Conservation (phyloP, 1,139 yeast species). For the Blastobotrys ciferrii region DNA sequence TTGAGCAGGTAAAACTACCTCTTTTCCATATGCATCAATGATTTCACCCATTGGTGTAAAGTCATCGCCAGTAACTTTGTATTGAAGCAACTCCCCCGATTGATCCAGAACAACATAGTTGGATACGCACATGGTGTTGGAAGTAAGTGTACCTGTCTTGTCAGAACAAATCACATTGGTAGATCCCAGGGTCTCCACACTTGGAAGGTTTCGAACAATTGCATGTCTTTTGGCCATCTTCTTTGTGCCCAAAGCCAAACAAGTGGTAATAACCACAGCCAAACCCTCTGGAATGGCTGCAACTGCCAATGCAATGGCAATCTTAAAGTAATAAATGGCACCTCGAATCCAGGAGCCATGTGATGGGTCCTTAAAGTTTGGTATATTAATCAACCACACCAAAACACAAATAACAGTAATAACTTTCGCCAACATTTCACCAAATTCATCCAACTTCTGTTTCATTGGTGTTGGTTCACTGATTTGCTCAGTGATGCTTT, state of each 20-base stretch:
- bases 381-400: conserved; percentile 38
- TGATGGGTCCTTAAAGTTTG: conserved; percentile 19
- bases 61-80: conserved; percentile 50
- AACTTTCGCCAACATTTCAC: conserved; percentile 40
- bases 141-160: conserved; percentile 69
- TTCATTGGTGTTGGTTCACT: conserved; percentile 47
- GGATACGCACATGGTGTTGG: conserved; percentile 37
- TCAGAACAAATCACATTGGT: conserved; percentile 62
- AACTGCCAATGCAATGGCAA: conserved; percentile 44
- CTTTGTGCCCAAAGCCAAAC: conserved; percentile 50
- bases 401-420: conserved; percentile 45
- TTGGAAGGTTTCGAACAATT: conserved; percentile 56
- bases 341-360: conserved; percentile 46
- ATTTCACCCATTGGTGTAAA: conserved; percentile 31
- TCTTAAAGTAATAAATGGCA: conserved; percentile 40
- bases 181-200: conserved; percentile 38
- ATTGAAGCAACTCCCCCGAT: not conserved
- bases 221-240: conserved; percentile 48
- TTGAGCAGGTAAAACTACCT: not conserved
- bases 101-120: conserved; percentile 3
- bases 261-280: conserved; percentile 54
- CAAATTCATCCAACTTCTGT: conserved; percentile 47
- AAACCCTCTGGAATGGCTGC: conserved; percentile 57
- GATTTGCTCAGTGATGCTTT: conserved; percentile 41
- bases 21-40: conserved; percentile 15